Percentiles rank a stretch among this genome's conserved stretches.
Evolutionary conservation across 2,329 filamentous ascomycete species (phyloP).

Genomic region (Cercospora berteroae): DNA sequence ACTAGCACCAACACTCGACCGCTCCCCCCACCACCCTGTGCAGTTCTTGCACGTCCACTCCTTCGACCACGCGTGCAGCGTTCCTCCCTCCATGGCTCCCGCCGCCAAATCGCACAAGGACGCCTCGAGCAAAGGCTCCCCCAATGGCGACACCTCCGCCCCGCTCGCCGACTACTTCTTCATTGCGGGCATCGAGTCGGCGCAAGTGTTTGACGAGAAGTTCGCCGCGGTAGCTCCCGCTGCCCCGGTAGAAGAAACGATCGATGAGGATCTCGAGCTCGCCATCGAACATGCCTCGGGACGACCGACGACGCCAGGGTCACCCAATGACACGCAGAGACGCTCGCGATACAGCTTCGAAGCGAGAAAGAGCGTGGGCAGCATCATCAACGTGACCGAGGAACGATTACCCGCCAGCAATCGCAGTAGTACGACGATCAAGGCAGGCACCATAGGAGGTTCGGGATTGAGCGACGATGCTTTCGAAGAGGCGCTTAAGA

Average conservation of each 20-base stretch:
- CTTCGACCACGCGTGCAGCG: slow-evolving; percentile 9
- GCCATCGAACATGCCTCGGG: slow-evolving; percentile 53
- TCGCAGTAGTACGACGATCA: slow-evolving; percentile 64
- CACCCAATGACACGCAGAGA: slow-evolving; percentile 41
- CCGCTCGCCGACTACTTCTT: slow-evolving; percentile 67
- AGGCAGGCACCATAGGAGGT: slow-evolving; percentile 43
- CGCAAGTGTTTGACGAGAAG: slow-evolving; percentile 51
- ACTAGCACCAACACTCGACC: not conserved
- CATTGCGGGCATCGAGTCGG: slow-evolving; percentile 56
- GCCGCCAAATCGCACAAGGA: slow-evolving; percentile 20
- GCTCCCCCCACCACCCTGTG: not conserved
- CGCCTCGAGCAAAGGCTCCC: slow-evolving; percentile 24
- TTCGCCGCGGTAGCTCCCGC: slow-evolving; percentile 22
- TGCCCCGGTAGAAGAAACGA: slow-evolving; percentile 53
- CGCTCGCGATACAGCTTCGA: slow-evolving; percentile 48
- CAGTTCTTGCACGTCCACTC: slow-evolving; percentile 23
- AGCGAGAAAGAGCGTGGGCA: slow-evolving; percentile 52
- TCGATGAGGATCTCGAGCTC: slow-evolving; percentile 59
- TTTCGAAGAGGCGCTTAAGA: slow-evolving; percentile 88
- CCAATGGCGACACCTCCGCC: slow-evolving; percentile 44
- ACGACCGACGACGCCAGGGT: slow-evolving; percentile 47
- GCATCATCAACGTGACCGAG: slow-evolving; percentile 46
- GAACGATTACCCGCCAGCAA: slow-evolving; percentile 57
- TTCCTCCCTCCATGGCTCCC: slow-evolving; percentile 26
- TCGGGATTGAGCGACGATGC: slow-evolving; percentile 59